Percentiles rank a stretch among this genome's conserved stretches.
These are phyloP conservation scores for Sporothrix dimorphospora DNA, from an alignment of 2,329 filamentous ascomycete species.

Conservation along the genomic window DNA sequence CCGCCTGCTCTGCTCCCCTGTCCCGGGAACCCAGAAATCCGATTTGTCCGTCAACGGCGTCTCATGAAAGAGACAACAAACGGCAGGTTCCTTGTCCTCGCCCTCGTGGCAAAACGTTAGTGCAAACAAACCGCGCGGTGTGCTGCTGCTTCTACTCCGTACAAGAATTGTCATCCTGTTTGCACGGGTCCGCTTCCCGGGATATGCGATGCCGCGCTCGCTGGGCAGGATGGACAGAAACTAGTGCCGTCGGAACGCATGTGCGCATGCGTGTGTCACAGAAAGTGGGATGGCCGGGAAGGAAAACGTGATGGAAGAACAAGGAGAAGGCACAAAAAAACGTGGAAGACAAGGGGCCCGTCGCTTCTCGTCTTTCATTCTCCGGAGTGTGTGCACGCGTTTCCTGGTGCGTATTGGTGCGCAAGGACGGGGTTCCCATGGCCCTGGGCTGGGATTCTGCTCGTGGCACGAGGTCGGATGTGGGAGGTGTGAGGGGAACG, in stretches of 20 bases:
- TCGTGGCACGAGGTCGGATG: not conserved
- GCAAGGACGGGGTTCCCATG: constrained; percentile 12
- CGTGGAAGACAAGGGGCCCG: not conserved
- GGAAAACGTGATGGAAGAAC: not conserved
- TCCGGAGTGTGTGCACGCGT: not conserved
- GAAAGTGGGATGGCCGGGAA: not conserved
- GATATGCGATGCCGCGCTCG: not conserved
- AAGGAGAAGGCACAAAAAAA: not conserved
- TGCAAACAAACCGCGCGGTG: not conserved
- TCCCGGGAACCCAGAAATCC: not conserved
- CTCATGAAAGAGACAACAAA: not conserved
- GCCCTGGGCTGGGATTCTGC: not conserved
- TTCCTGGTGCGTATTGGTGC: not conserved
- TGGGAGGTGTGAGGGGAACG: not conserved
- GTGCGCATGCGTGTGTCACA: not conserved
- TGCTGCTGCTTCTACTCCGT: not conserved
- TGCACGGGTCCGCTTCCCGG: not conserved
- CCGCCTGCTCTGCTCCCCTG: not conserved
- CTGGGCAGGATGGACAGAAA: not conserved
- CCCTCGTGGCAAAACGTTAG: constrained; percentile 9
- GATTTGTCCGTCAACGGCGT: not conserved
- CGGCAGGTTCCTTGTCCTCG: not conserved
- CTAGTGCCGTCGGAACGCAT: not conserved
- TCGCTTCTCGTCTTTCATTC: not conserved
- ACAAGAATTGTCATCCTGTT: not conserved